A percentile compares a stretch with the other conserved stretches of the same genome.
Evolutionary conservation across 2,329 filamentous ascomycete genomes (phyloP).

Genomic region (Trichoderma cornu-damae): DNA sequence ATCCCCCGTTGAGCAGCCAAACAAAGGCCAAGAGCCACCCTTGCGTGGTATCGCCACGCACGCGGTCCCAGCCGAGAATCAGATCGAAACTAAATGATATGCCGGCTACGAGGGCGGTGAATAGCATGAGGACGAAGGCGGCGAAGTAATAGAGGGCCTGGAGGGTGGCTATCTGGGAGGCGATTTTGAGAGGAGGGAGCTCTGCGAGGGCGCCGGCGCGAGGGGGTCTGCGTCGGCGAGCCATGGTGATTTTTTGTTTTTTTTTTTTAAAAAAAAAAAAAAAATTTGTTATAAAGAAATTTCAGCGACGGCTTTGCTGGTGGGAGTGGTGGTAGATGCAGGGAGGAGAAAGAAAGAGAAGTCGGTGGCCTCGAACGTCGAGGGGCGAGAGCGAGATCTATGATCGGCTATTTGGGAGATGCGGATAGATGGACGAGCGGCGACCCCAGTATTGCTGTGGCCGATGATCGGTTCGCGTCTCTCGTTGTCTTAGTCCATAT

Average conservation of each 20-base stretch:
- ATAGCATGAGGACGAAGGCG: slow-evolving; percentile 50
- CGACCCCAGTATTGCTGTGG: background rate
- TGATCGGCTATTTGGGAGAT: background rate
- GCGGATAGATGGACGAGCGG: background rate
- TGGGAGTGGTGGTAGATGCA: background rate
- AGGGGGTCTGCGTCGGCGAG: slow-evolving; percentile 52
- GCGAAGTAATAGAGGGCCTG: slow-evolving; percentile 53
- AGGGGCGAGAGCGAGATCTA: background rate
- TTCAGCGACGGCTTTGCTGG: background rate
- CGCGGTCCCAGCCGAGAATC: slow-evolving; percentile 53
- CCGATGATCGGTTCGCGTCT: slow-evolving; percentile 2
- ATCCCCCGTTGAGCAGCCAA: slow-evolving; percentile 51
- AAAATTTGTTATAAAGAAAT: too few species aligned
- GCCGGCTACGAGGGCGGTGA: slow-evolving; percentile 56
- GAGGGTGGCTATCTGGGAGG: slow-evolving; percentile 53
- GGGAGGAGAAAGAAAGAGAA: background rate
- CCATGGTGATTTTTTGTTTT: slow-evolving; percentile 35
- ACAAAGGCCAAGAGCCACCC: slow-evolving; percentile 57
- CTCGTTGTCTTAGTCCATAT: background rate
- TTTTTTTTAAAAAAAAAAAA: too few species aligned
- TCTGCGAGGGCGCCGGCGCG: slow-evolving; percentile 56
- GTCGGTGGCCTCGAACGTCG: background rate
- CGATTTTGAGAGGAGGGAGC: slow-evolving; percentile 56
- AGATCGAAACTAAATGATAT: slow-evolving; percentile 49
- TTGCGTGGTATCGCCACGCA: slow-evolving; percentile 57